Base-by-base conservation (phyloP, 805 yeast species). In the Kuraishia piskuri region DNA sequence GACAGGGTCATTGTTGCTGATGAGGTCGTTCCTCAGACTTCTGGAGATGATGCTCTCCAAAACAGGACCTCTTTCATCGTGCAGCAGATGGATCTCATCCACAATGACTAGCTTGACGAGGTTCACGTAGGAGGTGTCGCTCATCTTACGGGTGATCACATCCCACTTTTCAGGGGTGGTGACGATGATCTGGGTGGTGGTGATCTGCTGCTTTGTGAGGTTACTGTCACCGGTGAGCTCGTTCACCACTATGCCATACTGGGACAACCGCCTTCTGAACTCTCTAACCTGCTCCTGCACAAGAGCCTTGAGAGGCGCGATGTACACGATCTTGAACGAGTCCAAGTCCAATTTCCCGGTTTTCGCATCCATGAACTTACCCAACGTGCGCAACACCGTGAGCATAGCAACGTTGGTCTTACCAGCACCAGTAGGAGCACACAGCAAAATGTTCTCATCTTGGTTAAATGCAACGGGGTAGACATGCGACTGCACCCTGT, bases 361-460 rank as follows among this genome's bases (percentile, higher is more conserved):
- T n/a, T 14, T 22, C 44, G 40, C 52, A 49, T 75, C 69, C 61
- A 85, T 71, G 63, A 69, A 79, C 50, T 83, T 76, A 0, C 79
- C 70, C 21, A 91, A 64, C 0, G 86, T 73, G 50, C 85, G 70
- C n/a, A 91, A 71, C 3, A 88, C 76, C 0, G 96, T 74, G 49
- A 94, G 68, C 84, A 94, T 80, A 0, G 99, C 99, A 25, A 94
- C 96, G 65, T 94, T 94, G 22, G 99, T 92, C 66, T 92, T 92
- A 71, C 99, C 99, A 2, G 97, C 97, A 72, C 99, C 99, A 0
- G 99, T 92, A 6, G 99, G 99, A 1, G 99, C 98, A 76, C 98
- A 92, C 59, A 92, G 72, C 19, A 92, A 70, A 45, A 94, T 65
- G 61, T 91, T 92, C 3, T 76, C 75, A 62, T 88, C 94, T 1